A percentile compares a stretch with the other conserved stretches of the same genome.
Evolutionary conservation across 306 rosid species (phyloP).

Genomic region (Gastrolobium bilobum): DNA sequence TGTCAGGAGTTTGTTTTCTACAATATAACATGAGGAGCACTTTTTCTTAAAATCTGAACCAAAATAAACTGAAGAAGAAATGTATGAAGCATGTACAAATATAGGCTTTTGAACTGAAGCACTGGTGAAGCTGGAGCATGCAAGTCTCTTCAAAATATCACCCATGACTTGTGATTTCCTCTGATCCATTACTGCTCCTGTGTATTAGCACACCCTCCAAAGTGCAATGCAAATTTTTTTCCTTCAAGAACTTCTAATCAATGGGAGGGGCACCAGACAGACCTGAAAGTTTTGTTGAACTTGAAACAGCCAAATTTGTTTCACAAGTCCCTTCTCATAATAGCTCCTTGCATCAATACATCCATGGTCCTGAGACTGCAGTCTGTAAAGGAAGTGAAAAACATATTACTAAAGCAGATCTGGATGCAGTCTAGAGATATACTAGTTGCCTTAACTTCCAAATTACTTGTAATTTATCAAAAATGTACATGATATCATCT

Average conservation of each 20-base stretch:
- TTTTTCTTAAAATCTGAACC: slow-evolving; percentile 28
- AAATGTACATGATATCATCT: slow-evolving; percentile 25
- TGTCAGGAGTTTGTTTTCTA: slow-evolving; percentile 16
- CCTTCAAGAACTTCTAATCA: slow-evolving; percentile 41
- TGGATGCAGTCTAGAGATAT: slow-evolving; percentile 18
- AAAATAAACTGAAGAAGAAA: slow-evolving; percentile 38
- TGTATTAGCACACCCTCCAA: slow-evolving; percentile 16
- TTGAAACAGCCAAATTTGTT: slow-evolving; percentile 42
- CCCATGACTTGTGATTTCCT: slow-evolving; percentile 14
- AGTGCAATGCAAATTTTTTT: slow-evolving; percentile 30
- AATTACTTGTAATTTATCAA: slow-evolving; percentile 42
- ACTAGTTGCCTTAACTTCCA: slow-evolving; percentile 41
- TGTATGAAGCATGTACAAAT: slow-evolving; percentile 38
- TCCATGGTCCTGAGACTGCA: slow-evolving; percentile 45
- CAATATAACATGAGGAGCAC: slow-evolving; percentile 14
- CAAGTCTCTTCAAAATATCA: slow-evolving; percentile 21
- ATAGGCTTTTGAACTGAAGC: slow-evolving; percentile 40
- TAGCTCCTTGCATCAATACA: slow-evolving; percentile 38
- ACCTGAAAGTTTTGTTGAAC: slow-evolving; percentile 42
- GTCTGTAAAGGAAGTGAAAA: slow-evolving; percentile 52
- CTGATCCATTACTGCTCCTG: slow-evolving; percentile 26
- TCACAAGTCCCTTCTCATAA: slow-evolving; percentile 13
- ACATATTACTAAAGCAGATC: slow-evolving; percentile 47
- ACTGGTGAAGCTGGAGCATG: slow-evolving; percentile 34
- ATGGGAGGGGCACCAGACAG: neutral